Evolutionary conservation across 768 basidiomycete species (phyloP).

Genomic region (Pleurotus platypus): DNA sequence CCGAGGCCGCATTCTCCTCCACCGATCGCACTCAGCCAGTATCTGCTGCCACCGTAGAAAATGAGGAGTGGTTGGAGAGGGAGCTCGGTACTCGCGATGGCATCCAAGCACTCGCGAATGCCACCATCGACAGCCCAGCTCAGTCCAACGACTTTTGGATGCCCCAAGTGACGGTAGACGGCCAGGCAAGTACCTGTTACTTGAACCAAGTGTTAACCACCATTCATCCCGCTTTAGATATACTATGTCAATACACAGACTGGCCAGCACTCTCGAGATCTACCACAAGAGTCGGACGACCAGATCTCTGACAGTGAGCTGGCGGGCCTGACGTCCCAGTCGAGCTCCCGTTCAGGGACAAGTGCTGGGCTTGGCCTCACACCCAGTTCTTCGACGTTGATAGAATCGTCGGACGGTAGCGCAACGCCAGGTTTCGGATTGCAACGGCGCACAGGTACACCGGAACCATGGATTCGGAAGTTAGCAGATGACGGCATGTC

Average conservation of each 20-base stretch:
- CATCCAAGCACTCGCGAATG: constrained; percentile 25
- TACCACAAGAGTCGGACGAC: constrained; percentile 73
- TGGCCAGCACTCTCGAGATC: constrained; percentile 75
- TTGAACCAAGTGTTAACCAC: neutral
- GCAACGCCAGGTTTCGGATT: constrained; percentile 55
- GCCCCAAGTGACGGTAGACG: constrained; percentile 77
- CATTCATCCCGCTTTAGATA: constrained; percentile 50
- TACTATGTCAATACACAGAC: constrained; percentile 93
- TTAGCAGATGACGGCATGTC: constrained; percentile 81
- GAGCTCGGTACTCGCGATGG: constrained; percentile 34
- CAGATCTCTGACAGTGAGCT: constrained; percentile 63
- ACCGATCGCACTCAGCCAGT: constrained; percentile 40
- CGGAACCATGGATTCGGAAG: constrained; percentile 81
- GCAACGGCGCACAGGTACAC: constrained; percentile 53
- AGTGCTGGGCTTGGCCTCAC: constrained; percentile 50
- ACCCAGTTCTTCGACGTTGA: constrained; percentile 29
- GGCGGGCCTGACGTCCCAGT: constrained; percentile 54
- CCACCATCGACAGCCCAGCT: constrained; percentile 26
- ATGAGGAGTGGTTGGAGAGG: constrained; percentile 59
- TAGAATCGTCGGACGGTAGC: constrained; percentile 24
- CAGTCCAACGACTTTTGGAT: constrained; percentile 85
- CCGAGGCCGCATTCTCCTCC: constrained; percentile 52
- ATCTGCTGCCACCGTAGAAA: constrained; percentile 47
- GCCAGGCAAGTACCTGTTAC: constrained; percentile 57
- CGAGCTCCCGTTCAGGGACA: constrained; percentile 52